Percentiles rank a stretch among this genome's conserved stretches.
Conservation (phyloP, 2,329 filamentous ascomycete species). For the Sclerotinia sclerotiorum region DNA sequence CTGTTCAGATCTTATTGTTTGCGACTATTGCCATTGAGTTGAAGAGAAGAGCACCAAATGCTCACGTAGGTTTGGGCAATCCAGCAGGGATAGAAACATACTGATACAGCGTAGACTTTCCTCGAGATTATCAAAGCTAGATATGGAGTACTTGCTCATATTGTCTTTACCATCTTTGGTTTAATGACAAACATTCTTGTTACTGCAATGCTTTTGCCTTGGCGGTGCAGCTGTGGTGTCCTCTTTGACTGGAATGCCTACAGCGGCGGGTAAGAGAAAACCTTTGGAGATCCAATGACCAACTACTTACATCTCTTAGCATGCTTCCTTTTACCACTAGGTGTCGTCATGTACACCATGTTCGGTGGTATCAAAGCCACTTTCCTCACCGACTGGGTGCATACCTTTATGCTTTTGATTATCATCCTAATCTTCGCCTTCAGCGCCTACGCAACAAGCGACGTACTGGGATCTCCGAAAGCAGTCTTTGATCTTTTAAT, state of each 20-base stretch:
- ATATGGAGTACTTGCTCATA: constrained; percentile 71
- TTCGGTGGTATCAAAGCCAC: constrained; percentile 82
- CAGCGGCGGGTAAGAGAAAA: constrained; percentile 57
- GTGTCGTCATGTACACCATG: constrained; percentile 78
- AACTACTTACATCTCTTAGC: constrained; percentile 40
- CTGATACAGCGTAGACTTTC: constrained; percentile 51
- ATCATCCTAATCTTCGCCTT: constrained; percentile 86
- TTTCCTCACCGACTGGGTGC: constrained; percentile 69
- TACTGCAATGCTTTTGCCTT: constrained; percentile 80
- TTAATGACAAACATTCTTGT: constrained; percentile 84
- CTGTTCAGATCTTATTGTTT: constrained; percentile 85
- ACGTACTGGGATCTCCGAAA: constrained; percentile 69
- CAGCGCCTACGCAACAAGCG: constrained; percentile 74
- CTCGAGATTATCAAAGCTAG: constrained; percentile 80
- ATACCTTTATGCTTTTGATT: constrained; percentile 80
- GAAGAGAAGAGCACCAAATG: constrained; percentile 83
- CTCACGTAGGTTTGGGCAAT: constrained; percentile 52
- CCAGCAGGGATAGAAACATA: neutral
- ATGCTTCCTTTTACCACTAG: constrained; percentile 78
- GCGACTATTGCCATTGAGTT: constrained; percentile 88
- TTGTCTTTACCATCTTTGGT: constrained; percentile 79
- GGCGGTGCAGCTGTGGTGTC: constrained; percentile 76
- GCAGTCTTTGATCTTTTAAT: constrained; percentile 77
- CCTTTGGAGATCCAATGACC: neutral
- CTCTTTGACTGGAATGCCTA: constrained; percentile 70